A percentile compares a stretch with the other conserved stretches of the same genome.
Conservation (phyloP, 1,284 basidiomycete species). For the Cryptococcus sp. region DNA sequence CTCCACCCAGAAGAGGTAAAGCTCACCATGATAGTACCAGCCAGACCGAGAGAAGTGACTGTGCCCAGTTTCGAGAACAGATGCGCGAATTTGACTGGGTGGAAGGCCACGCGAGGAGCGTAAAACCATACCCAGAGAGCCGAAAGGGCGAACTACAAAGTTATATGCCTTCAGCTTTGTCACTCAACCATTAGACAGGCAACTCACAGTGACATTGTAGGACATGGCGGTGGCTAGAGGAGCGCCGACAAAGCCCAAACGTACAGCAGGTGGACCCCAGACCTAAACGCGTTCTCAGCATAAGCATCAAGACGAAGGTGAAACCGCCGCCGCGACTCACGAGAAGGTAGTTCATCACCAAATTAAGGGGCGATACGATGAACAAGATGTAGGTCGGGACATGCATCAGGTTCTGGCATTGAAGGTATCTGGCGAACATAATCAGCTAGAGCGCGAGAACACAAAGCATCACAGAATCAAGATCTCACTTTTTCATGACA, state of each 20-base stretch:
- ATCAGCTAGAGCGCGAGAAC: slow-evolving; percentile 4
- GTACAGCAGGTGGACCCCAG: slow-evolving; percentile 74
- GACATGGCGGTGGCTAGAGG: slow-evolving; percentile 86
- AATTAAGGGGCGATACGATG: slow-evolving; percentile 83
- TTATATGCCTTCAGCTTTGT: too few relatives aligned
- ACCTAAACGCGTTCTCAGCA: slow-evolving; percentile 55
- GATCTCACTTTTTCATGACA: slow-evolving; percentile 43
- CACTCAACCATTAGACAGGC: background rate
- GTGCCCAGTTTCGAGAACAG: slow-evolving; percentile 72
- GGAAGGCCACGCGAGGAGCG: slow-evolving; percentile 79
- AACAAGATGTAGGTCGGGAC: slow-evolving; percentile 84
- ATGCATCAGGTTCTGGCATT: slow-evolving; percentile 81
- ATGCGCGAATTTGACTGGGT: slow-evolving; percentile 65
- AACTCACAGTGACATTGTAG: slow-evolving; percentile 74
- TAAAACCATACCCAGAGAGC: slow-evolving; percentile 72
- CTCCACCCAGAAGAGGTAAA: slow-evolving; percentile 7
- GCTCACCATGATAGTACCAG: slow-evolving; percentile 65
- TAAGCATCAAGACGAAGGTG: slow-evolving; percentile 8
- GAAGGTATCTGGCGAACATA: slow-evolving; percentile 69
- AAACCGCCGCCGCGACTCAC: slow-evolving; percentile 42
- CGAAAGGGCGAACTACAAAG: slow-evolving; percentile 54
- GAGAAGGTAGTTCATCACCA: slow-evolving; percentile 77
- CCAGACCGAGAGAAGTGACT: slow-evolving; percentile 71
- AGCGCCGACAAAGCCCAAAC: slow-evolving; percentile 89
- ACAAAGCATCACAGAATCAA: background rate